These are phyloP conservation scores for Pythium sp. DNA, from an alignment of 352 stramenopile genomes.

Conservation along the genomic window DNA sequence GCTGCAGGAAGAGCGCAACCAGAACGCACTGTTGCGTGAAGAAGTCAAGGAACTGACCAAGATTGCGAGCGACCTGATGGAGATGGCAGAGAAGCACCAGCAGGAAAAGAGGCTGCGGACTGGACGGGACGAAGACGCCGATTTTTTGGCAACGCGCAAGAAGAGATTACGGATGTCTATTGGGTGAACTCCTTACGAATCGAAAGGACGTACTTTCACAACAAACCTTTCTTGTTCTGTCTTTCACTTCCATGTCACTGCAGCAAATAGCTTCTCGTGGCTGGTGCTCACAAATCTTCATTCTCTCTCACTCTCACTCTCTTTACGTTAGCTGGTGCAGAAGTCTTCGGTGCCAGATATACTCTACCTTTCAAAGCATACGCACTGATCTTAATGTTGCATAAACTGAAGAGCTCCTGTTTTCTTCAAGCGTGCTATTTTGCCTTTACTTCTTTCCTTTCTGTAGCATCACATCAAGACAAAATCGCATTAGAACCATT, in stretches of 20 bases:
- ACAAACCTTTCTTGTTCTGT: not conserved
- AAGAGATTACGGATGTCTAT: constrained; percentile 24
- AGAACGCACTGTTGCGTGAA: constrained; percentile 33
- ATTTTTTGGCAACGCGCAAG: constrained; percentile 18
- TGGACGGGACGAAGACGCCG: constrained; percentile 6
- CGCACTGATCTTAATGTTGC: not conserved
- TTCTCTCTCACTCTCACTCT: not conserved
- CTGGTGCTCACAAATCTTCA: not conserved
- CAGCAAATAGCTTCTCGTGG: not conserved
- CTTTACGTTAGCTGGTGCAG: not conserved
- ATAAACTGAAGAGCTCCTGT: too few relatives aligned
- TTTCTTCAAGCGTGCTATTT: not conserved
- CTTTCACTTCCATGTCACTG: not conserved
- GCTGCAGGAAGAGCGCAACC: constrained; percentile 27
- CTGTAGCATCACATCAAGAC: not conserved
- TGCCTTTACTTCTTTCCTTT: constrained; percentile 10
- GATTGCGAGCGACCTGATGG: constrained; percentile 65
- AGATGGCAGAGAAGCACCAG: constrained; percentile 63
- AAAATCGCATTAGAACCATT: not conserved
- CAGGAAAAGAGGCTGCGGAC: constrained; percentile 27
- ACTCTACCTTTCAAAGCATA: not conserved
- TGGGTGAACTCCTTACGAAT: constrained; percentile 11
- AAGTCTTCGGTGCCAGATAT: not conserved
- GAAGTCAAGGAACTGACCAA: constrained; percentile 57
- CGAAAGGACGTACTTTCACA: constrained; percentile 5